Conservation (phyloP, 495 filamentous ascomycete species). For the Delitschia confertaspora region DNA sequence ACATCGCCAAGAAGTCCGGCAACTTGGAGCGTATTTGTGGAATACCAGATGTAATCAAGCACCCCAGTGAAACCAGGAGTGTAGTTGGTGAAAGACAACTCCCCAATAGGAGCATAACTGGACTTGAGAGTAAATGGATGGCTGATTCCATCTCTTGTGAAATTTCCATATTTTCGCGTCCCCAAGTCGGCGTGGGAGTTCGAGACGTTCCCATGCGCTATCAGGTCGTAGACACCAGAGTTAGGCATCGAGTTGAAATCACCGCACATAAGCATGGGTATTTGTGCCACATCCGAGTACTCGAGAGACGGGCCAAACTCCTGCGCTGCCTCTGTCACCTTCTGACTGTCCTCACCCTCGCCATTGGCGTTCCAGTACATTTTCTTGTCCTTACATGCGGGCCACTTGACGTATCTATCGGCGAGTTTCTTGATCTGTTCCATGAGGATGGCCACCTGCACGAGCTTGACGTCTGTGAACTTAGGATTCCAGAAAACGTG, state of each 20-base stretch:
- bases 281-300: slow-evolving; percentile 74
- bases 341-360: slow-evolving; percentile 45
- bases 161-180: slow-evolving; percentile 71
- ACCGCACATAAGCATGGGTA: slow-evolving; percentile 84
- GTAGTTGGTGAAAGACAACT: slow-evolving; percentile 91
- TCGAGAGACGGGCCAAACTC: slow-evolving; percentile 60
- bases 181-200: slow-evolving; percentile 69
- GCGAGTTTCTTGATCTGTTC: slow-evolving; percentile 76
- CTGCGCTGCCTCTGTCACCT: slow-evolving; percentile 39
- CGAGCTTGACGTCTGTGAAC: slow-evolving; percentile 85
- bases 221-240: slow-evolving; percentile 80
- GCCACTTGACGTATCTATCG: slow-evolving; percentile 68
- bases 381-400: slow-evolving; percentile 70
- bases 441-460: slow-evolving; percentile 91
- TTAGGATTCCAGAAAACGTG: slow-evolving; percentile 91
- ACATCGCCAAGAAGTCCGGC: slow-evolving; percentile 82
- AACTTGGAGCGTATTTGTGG: slow-evolving; percentile 80
- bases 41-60: slow-evolving; percentile 96
- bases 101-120: slow-evolving; percentile 67
- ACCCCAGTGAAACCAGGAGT: slow-evolving; percentile 82
- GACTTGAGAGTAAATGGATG: slow-evolving; percentile 93
- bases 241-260: slow-evolving; percentile 88
- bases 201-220: slow-evolving; percentile 62
- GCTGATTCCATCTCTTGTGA: slow-evolving; percentile 80
- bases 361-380: slow-evolving; percentile 55